Evolutionary conservation across 2,329 filamentous ascomycete species (phyloP), one percentile per base, ranked within the genome.

Genomic region (Sarocladiaceae sp.): DNA sequence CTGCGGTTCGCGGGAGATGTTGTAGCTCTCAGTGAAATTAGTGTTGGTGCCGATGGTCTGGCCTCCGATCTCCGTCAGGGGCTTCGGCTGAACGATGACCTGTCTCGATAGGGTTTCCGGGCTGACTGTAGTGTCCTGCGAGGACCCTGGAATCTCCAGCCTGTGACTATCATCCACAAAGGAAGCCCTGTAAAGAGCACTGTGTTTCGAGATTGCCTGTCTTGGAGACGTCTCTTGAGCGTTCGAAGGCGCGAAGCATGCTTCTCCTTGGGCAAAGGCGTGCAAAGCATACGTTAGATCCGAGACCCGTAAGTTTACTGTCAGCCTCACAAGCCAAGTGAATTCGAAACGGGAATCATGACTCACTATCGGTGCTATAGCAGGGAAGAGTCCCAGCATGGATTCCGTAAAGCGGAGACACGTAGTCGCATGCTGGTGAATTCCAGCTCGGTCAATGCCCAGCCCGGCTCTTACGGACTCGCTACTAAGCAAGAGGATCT

Each of bases 101-200:
- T n/a, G n/a, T n/a, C n/a, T n/a, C n/a, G n/a, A n/a, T n/a, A n/a
- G n/a, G n/a, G n/a, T n/a, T n/a, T n/a, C n/a, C n/a, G n/a, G n/a
- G n/a, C n/a, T n/a, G n/a, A n/a, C n/a, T n/a, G n/a, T n/a, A n/a
- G n/a, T n/a, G n/a, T n/a, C n/a, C n/a, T n/a, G n/a, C n/a, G 33
- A 35, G 15, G 41, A 7, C 15, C 29, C 27, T 13, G 41, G 12
- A 9, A 45, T 31, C 4, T 45, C 43, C 12, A 45, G 7, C n/a
- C 29, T 39, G 32, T 45, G 21, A 19, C 43, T 45, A 16, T 45
- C 33, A 19, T 45, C 43, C 3, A 18, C 19, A 18, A 45, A 45
- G 5, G 4, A 16, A 2, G 43, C 18, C 18, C 33, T 20, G 9
- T 39, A 31, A 20, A 45, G 43, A 15, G 43, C 43, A 16, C 43